Base-by-base conservation (phyloP, 331 rosid genomes). In the Phaseolus coccineus region DNA sequence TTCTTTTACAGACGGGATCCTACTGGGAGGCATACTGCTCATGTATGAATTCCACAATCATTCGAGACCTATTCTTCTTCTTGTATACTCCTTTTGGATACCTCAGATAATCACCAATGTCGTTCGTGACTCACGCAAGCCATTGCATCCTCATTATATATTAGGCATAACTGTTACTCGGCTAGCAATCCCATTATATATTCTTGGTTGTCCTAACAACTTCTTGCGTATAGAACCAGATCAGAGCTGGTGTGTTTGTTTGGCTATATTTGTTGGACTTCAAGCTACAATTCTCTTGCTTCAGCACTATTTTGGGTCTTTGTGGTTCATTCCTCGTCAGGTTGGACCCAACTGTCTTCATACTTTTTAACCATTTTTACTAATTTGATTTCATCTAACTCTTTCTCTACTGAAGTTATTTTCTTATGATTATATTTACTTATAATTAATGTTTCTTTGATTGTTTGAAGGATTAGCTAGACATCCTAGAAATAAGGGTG, bases 301-400 rank as follows among this genome's bases (percentile, higher is more conserved):
- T 83, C 99, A 96, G 87, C 98, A 96, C 83, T 90, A 90, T 85
- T 85, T 93, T 16, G 99, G 99, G 59, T 93, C 99, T 39, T 90
- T 97, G 22, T 96, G 99, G 92, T 96, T 96, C 94, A 93, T 96
- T 84, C 99, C 99, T 82, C 97, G 85, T 77, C 98, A 96, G 97
- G 99, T 96, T 79, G 25, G 83, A 37, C 65, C 77, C 59, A 58
- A 72, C 80, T 48, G 55, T 65, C 55, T 53, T 46, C 0, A 33
- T 74, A 79, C 15, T 74, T 22, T 22, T 46, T 8, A 72, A 39
- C 46, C 46, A 22, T 58, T 48, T 51, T 6, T 59, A 76, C 59
- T 57, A 9, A 24, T 30, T 37, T 35, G 39, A 35, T 35, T 35
- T 35, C 39, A 35, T 35, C 39, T 4, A 35, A 35, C 39, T 5